These are phyloP conservation scores for Pseudogymnoascus sp. DNA, from an alignment of 2,329 filamentous ascomycete genomes.

Conservation along the genomic window DNA sequence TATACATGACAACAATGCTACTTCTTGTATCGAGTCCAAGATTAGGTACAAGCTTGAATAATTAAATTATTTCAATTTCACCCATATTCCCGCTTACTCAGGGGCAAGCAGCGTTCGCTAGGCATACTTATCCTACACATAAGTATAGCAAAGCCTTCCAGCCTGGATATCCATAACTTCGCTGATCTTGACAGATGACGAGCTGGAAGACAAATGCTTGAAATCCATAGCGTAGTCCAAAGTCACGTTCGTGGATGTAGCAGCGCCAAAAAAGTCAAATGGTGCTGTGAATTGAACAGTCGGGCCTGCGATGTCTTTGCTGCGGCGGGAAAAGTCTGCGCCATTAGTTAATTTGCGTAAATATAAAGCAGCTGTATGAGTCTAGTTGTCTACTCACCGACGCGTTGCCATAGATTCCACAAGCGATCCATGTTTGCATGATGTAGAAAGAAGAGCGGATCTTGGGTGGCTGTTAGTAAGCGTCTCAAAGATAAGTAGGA, in stretches of 20 bases:
- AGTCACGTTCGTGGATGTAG: constrained; percentile 29
- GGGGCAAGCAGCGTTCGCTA: background rate
- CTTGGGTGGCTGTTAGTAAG: constrained; percentile 25
- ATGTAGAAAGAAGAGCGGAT: constrained; percentile 30
- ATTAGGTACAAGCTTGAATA: background rate
- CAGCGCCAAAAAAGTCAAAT: constrained; percentile 28
- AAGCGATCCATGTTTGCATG: constrained; percentile 23
- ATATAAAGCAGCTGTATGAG: background rate
- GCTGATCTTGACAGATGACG: constrained; percentile 13
- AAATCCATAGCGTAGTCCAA: constrained; percentile 21
- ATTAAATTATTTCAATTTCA: background rate
- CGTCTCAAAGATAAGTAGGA: background rate
- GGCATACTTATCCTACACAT: constrained; percentile 12
- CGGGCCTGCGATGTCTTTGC: constrained; percentile 28
- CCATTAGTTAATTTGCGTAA: background rate
- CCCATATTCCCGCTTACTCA: background rate
- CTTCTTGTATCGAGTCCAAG: background rate
- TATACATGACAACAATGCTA: background rate
- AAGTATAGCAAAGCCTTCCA: constrained; percentile 17
- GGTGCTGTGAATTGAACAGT: constrained; percentile 29
- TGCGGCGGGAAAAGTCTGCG: constrained; percentile 13
- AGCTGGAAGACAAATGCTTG: constrained; percentile 11
- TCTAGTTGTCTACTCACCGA: constrained; percentile 20
- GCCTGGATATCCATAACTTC: constrained; percentile 20
- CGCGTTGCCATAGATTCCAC: constrained; percentile 29